Evolutionary conservation across 2,329 filamentous ascomycete species (phyloP).

Genomic region (Graphilbum ipis-grandicollis): DNA sequence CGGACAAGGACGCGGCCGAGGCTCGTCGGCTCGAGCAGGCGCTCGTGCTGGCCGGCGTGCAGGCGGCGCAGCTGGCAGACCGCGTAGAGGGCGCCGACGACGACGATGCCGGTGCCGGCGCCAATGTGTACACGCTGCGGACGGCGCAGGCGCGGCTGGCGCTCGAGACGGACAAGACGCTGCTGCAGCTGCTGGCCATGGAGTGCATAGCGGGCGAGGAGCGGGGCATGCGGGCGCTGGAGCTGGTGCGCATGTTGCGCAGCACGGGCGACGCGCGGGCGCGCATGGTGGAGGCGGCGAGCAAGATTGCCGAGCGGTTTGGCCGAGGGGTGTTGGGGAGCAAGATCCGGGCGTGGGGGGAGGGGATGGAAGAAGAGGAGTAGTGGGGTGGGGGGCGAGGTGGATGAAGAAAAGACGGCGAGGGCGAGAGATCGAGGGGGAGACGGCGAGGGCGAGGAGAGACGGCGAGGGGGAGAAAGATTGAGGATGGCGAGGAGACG

Average conservation of each 20-base stretch:
- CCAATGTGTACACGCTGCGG: constrained; percentile 42
- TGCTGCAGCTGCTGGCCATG: constrained; percentile 73
- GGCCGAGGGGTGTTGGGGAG: constrained; percentile 63
- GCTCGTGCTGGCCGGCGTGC: constrained; percentile 58
- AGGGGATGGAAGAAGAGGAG: constrained; percentile 23
- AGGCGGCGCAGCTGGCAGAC: constrained; percentile 60
- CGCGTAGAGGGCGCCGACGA: constrained; percentile 53
- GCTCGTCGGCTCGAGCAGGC: constrained; percentile 55
- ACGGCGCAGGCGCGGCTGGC: constrained; percentile 52
- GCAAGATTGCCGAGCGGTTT: constrained; percentile 78
- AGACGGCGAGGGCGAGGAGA: too few relatives aligned
- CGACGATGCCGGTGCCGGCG: constrained; percentile 41
- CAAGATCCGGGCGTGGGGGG: constrained; percentile 78
- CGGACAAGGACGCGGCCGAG: constrained; percentile 14
- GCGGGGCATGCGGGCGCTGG: constrained; percentile 81
- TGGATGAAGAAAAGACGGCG: constrained; percentile 6
- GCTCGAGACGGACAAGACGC: constrained; percentile 73
- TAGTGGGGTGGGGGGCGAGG: neutral
- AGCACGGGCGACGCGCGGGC: constrained; percentile 74
- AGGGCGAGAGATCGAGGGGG: constrained; percentile 14
- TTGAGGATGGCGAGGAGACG: too few relatives aligned
- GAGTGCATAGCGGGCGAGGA: constrained; percentile 92
- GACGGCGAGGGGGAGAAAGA: too few relatives aligned
- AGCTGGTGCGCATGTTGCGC: constrained; percentile 70
- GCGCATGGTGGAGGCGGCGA: constrained; percentile 80